Evolutionary conservation across 2,329 filamentous ascomycete species (phyloP).

Genomic region (Phoma sp.): DNA sequence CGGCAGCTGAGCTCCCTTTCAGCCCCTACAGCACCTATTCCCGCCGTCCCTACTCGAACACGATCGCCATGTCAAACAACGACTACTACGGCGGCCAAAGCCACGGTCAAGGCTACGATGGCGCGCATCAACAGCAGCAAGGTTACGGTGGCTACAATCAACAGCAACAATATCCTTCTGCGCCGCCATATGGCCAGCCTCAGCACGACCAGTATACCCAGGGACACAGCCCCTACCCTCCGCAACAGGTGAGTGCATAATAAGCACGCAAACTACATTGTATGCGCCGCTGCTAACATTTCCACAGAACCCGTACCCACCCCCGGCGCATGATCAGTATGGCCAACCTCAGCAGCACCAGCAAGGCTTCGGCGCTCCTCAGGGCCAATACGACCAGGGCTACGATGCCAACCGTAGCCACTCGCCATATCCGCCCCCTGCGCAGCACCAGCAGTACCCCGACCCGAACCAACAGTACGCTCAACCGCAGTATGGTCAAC

Average conservation of each 20-base stretch:
- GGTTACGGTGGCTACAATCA: slow-evolving; percentile 33
- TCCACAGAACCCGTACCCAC: slow-evolving; percentile 35
- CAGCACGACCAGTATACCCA: slow-evolving; percentile 38
- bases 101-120: slow-evolving; percentile 35
- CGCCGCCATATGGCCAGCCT: slow-evolving; percentile 32
- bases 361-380: slow-evolving; percentile 39
- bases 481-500: slow-evolving; percentile 23
- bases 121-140: slow-evolving; percentile 35
- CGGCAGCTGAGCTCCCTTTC: slow-evolving; percentile 12
- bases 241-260: slow-evolving; percentile 26
- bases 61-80: slow-evolving; percentile 29
- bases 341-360: slow-evolving; percentile 35
- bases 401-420: slow-evolving; percentile 45
- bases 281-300: slow-evolving; percentile 19
- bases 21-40: slow-evolving; percentile 4
- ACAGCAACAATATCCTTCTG: slow-evolving; percentile 27
- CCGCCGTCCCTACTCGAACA: background rate
- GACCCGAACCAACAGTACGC: slow-evolving; percentile 31
- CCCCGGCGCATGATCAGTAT: slow-evolving; percentile 38
- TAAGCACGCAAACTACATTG: background rate
- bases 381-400: slow-evolving; percentile 39
- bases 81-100: slow-evolving; percentile 46
- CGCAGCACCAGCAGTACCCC: slow-evolving; percentile 34
- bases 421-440: slow-evolving; percentile 43
- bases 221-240: slow-evolving; percentile 38